Percentiles rank a stretch among this genome's conserved stretches.
Evolutionary conservation across 805 yeast species (phyloP).

Genomic region (Candida golubevii): DNA sequence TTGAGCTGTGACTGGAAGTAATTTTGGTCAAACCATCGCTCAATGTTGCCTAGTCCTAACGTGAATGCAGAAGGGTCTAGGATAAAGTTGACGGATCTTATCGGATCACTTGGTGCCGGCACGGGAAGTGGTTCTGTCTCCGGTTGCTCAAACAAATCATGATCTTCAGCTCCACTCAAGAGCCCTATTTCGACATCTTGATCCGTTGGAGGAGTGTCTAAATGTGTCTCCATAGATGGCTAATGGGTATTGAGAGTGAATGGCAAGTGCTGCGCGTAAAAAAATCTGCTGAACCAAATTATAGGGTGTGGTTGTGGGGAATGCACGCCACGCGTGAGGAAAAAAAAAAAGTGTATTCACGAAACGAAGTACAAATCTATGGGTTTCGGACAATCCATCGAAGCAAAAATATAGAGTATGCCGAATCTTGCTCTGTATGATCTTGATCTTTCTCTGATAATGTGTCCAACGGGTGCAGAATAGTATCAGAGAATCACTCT

Average conservation of each 20-base stretch:
- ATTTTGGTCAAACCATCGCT: slow-evolving; percentile 52
- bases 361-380: no score
- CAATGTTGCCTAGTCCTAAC: slow-evolving; percentile 64
- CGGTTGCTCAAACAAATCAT: neutral
- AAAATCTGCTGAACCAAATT: no score
- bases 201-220: slow-evolving; percentile 4
- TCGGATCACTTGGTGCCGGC: neutral
- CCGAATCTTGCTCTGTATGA: no score
- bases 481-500: no score
- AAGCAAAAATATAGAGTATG: no score
- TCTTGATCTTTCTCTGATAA: no score
- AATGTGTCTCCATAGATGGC: slow-evolving; percentile 9
- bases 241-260: slow-evolving; percentile 1
- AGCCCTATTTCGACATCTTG: slow-evolving; percentile 3
- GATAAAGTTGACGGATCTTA: slow-evolving; percentile 38
- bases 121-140: neutral
- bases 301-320: no score
- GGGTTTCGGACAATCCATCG: no score
- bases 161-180: neutral
- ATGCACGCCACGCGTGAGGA: no score
- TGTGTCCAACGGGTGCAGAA: no score
- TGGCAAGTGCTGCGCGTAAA: neutral
- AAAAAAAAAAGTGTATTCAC: no score
- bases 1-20: slow-evolving; percentile 25
- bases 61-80: slow-evolving; percentile 66